Percentiles rank a stretch among this genome's conserved stretches.
These are phyloP conservation scores for Circinella minor DNA, from an alignment of 371 early-diverging fungal genomes.

Conservation along the genomic window DNA sequence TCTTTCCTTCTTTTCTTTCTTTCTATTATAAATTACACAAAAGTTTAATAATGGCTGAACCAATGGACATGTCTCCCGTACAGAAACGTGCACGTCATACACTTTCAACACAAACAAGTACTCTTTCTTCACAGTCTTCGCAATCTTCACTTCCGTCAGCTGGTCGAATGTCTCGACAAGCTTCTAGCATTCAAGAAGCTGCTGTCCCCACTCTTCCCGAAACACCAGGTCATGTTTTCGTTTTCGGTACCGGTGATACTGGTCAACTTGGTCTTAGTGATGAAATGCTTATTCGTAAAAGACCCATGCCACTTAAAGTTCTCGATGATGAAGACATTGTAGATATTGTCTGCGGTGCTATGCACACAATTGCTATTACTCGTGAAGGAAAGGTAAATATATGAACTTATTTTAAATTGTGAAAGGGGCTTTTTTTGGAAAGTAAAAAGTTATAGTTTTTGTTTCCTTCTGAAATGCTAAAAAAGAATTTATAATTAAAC, in stretches of 20 bases:
- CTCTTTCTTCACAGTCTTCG: neutral
- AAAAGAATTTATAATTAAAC: no score
- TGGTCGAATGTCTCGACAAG: constrained; percentile 1
- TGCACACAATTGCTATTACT: constrained; percentile 89
- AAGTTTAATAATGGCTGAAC: neutral
- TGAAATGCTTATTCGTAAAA: constrained; percentile 74
- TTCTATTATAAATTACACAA: neutral
- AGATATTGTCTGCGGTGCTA: constrained; percentile 85
- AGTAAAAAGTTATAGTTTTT: no score
- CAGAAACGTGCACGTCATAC: constrained; percentile 10
- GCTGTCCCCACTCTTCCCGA: constrained; percentile 24
- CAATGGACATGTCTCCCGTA: constrained; percentile 13
- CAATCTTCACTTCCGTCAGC: neutral
- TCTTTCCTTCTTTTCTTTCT: neutral
- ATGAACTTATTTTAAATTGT: no score
- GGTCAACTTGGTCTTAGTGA: constrained; percentile 96
- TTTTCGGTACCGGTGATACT: constrained; percentile 94
- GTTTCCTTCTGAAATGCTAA: no score
- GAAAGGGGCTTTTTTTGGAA: no score
- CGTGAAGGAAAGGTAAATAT: constrained; percentile 69
- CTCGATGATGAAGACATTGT: constrained; percentile 71
- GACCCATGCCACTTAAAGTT: constrained; percentile 72
- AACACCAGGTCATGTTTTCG: constrained; percentile 75
- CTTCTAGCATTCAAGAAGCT: neutral
- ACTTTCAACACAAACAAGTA: constrained; percentile 3